A percentile compares a stretch with the other conserved stretches of the same genome.
These are phyloP conservation scores for Tricholoma terreum DNA, from an alignment of 768 basidiomycete genomes.

Conservation along the genomic window DNA sequence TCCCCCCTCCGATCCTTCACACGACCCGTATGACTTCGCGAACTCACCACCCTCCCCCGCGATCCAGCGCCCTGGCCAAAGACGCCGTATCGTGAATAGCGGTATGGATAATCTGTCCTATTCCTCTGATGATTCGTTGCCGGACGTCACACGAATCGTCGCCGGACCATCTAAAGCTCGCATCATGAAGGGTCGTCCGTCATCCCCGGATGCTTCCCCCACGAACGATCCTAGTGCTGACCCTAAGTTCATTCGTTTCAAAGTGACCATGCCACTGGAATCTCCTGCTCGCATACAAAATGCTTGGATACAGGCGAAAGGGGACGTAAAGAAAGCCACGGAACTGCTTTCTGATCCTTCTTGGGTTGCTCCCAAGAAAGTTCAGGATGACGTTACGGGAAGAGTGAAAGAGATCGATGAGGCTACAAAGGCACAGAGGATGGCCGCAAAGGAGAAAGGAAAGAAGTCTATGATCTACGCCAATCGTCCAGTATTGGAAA, in stretches of 20 bases:
- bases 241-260: slow-evolving; percentile 54
- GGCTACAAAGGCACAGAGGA: slow-evolving; percentile 63
- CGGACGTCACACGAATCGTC: slow-evolving; percentile 41
- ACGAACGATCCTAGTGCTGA: slow-evolving; percentile 32
- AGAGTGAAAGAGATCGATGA: slow-evolving; percentile 73
- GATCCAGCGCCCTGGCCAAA: slow-evolving; percentile 49
- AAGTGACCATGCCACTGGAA: slow-evolving; percentile 57
- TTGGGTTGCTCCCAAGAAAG: slow-evolving; percentile 43
- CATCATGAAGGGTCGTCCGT: slow-evolving; percentile 49
- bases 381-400: slow-evolving; percentile 43
- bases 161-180: slow-evolving; percentile 50
- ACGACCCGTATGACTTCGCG: slow-evolving; percentile 35
- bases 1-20: slow-evolving; percentile 32
- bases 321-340: slow-evolving; percentile 60
- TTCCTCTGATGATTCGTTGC: slow-evolving; percentile 70
- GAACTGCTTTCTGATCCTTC: slow-evolving; percentile 51
- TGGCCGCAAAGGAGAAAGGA: slow-evolving; percentile 67
- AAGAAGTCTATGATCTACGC: slow-evolving; percentile 84
- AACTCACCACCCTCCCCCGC: slow-evolving; percentile 59
- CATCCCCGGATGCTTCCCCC: slow-evolving; percentile 26
- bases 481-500: slow-evolving; percentile 53
- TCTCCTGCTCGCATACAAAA: slow-evolving; percentile 45
- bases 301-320: slow-evolving; percentile 65
- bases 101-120: slow-evolving; percentile 44
- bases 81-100: slow-evolving; percentile 38